A percentile compares a stretch with the other conserved stretches of the same genome.
phyloP scores from a whole-genome alignment of 768 basidiomycete species.

The Suillus subluteus region DNA sequence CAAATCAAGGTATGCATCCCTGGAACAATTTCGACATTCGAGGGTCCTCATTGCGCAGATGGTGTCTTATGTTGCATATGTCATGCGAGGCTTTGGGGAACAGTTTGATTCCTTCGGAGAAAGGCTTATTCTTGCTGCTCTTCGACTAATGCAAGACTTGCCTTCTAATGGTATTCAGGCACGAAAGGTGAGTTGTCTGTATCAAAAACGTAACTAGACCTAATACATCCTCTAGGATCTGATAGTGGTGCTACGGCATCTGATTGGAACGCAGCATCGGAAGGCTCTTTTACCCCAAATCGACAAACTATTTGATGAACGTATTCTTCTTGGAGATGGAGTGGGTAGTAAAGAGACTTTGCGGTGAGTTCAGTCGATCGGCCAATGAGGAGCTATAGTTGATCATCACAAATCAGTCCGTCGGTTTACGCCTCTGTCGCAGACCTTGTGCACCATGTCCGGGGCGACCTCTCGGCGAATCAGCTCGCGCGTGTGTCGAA shows the following conservation, averaged over 20 bases:
- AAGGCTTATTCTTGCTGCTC: constrained; percentile 73
- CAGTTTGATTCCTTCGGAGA: constrained; percentile 79
- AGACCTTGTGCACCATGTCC: constrained; percentile 91
- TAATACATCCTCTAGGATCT: constrained; percentile 62
- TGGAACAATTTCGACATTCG: neutral
- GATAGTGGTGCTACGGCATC: constrained; percentile 89
- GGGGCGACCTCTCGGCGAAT: constrained; percentile 73
- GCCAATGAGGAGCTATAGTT: neutral
- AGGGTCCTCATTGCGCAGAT: constrained; percentile 52
- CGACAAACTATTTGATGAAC: constrained; percentile 90
- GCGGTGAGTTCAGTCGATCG: constrained; percentile 47
- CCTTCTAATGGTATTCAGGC: constrained; percentile 82
- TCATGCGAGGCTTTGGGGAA: constrained; percentile 69
- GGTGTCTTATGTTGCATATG: constrained; percentile 90
- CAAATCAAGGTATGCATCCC: constrained; percentile 78
- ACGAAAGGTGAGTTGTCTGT: constrained; percentile 61
- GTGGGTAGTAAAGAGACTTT: constrained; percentile 86
- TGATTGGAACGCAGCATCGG: constrained; percentile 78
- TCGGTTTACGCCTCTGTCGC: constrained; percentile 87
- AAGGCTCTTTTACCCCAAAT: constrained; percentile 80
- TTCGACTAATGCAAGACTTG: constrained; percentile 93
- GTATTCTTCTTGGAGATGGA: constrained; percentile 83
- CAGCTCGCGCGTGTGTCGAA: constrained; percentile 82
- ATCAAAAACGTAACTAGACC: constrained; percentile 5
- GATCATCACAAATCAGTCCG: constrained; percentile 48